Evolutionary conservation across 1,284 basidiomycete species (phyloP).

Genomic region (Trametes sp.): DNA sequence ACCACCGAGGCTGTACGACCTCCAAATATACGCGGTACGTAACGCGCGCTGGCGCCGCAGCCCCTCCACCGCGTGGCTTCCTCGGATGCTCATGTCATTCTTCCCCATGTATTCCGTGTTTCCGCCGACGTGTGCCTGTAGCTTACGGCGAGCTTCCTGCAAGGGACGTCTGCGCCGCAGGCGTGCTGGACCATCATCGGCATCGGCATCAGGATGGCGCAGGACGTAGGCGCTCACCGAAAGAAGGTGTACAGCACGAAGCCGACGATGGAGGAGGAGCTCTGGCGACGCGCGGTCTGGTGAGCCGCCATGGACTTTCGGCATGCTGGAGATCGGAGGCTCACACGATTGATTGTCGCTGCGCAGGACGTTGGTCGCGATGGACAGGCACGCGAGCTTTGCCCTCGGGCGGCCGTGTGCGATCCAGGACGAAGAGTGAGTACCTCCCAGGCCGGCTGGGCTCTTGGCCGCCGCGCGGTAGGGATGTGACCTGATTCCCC

Average conservation of each 20-base stretch:
- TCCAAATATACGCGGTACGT: conserved; percentile 64
- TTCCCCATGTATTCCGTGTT: background rate
- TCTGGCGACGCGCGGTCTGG: conserved; percentile 80
- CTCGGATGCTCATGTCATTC: conserved; percentile 2
- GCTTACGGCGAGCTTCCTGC: conserved; percentile 48
- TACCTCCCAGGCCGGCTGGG: conserved; percentile 13
- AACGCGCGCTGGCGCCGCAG: background rate
- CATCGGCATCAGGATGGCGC: conserved; percentile 58
- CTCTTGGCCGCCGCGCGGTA: background rate
- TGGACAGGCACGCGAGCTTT: conserved; percentile 73
- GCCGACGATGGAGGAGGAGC: conserved; percentile 52
- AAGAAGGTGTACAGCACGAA: conserved; percentile 43
- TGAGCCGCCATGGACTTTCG: conserved; percentile 37
- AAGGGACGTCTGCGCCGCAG: conserved; percentile 58
- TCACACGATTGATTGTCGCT: conserved; percentile 34
- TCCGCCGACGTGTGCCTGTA: conserved; percentile 16
- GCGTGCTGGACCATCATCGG: conserved; percentile 61
- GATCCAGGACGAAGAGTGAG: conserved; percentile 86
- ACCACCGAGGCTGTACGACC: conserved; percentile 68
- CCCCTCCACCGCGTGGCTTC: background rate
- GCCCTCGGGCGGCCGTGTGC: conserved; percentile 83
- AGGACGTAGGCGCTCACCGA: conserved; percentile 54
- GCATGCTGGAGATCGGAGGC: background rate
- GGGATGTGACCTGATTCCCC: background rate
- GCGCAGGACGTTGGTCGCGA: conserved; percentile 66